Conservation (phyloP, 192 early-diverging fungal species). For the Rhizophagus prolifer region DNA sequence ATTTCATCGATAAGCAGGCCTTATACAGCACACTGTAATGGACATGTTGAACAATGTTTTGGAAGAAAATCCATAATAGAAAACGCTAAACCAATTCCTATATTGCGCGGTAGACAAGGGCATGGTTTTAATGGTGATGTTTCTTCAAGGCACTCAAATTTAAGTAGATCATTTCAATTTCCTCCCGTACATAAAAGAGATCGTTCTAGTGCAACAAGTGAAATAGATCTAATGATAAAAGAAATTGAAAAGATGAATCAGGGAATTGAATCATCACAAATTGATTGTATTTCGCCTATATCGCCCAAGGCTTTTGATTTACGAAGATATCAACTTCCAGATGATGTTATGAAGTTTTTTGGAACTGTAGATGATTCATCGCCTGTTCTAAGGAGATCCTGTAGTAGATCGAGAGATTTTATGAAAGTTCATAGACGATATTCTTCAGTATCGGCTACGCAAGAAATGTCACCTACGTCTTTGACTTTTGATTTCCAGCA, state of each 20-base stretch:
- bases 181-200: neutral
- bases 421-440: constrained; percentile 15
- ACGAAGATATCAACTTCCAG: constrained; percentile 21
- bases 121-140: neutral
- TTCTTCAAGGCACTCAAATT: neutral
- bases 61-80: neutral
- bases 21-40: too few relatives aligned
- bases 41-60: too few relatives aligned
- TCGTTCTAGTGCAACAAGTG: neutral
- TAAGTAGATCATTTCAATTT: neutral
- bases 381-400: neutral
- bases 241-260: constrained; percentile 8
- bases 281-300: neutral
- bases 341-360: constrained; percentile 25
- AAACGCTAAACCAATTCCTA: neutral
- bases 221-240: constrained; percentile 15
- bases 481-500: neutral
- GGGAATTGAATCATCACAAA: neutral
- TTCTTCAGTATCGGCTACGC: neutral
- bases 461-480: neutral
- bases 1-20: neutral
- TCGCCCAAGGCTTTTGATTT: neutral
- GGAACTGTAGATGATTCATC: neutral
- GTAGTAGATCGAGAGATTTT: constrained; percentile 8
- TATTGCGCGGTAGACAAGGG: neutral